phyloP scores from a whole-genome alignment of 2,329 filamentous ascomycete genomes.

The Trichoderma pleuroti region DNA sequence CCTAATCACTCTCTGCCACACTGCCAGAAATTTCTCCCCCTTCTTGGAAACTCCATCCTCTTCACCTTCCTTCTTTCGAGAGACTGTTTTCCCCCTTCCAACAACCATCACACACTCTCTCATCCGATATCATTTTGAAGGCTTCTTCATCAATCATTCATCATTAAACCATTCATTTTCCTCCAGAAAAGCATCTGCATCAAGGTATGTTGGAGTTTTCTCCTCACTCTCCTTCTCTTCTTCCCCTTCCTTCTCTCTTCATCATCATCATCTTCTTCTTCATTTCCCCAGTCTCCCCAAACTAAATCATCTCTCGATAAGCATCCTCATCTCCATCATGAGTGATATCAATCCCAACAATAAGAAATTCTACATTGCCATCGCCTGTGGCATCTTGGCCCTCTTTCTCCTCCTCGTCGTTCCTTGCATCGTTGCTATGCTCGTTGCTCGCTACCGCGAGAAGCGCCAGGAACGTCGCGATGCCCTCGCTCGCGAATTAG shows the following conservation, averaged over 20 bases:
- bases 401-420: conserved; percentile 7
- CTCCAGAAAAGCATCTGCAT: neutral
- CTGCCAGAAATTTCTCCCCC: neutral
- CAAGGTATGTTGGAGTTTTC: neutral
- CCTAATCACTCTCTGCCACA: neutral
- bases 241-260: neutral
- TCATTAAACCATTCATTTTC: neutral
- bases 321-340: neutral
- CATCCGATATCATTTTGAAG: neutral
- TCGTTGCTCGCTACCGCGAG: neutral
- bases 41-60: neutral
- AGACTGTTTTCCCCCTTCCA: neutral
- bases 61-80: neutral
- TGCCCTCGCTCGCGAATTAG: neutral
- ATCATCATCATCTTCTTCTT: neutral
- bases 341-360: neutral
- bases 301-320: neutral
- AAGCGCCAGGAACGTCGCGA: conserved; percentile 6
- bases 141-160: neutral
- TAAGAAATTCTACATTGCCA: neutral
- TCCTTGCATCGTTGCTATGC: conserved; percentile 5
- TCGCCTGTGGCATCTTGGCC: neutral
- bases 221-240: neutral
- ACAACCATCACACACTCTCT: neutral
- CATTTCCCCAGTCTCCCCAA: neutral